Evolutionary conservation across 306 rosid species (phyloP), one percentile per base, ranked within the genome.

Genomic region (Pyrus communis): DNA sequence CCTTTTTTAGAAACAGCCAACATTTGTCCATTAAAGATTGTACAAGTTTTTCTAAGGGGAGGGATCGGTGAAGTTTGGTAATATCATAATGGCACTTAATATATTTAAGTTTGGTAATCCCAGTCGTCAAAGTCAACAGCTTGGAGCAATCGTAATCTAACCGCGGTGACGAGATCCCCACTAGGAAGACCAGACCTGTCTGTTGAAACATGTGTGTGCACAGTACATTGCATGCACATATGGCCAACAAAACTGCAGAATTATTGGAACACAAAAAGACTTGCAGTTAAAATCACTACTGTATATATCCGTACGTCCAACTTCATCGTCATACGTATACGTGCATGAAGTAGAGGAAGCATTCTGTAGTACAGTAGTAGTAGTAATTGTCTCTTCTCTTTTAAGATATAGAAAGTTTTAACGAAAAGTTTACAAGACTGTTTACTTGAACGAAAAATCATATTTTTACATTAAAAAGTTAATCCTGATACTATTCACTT

Each of bases 51-150:
- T 8, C 21, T 51, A 17, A 6, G 21, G 21, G 55, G 7, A 15
- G 55, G 55, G 55, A 51, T 51, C 55, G 55, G 87, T 84, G 85
- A 82, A 33, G 82, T 81, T 84, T 80, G 87, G 87, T 80, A 70
- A 70, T 8, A 79, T 73, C 76, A 70, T 84, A 84, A 84, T 80
- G 81, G 77, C 60, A 31, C 59, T 49, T 52, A 69, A 67, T n/a
- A 74, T 67, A 70, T 23, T 46, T 58, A 66, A 25, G 40, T 71
- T 51, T 54, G 43, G 40, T 40, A 19, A 52, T 35, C 35, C 62
- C 23, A 15, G 21, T 27, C 10, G 38, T 14, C 38, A 6, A 27
- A 14, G 67, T 27, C 67, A 21, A n/a, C 27, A 17, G 43, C 42
- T 75, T 23, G 3, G 75, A 74, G 40, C 35, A 49, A 76, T 81